These are phyloP conservation scores for Proteromonas lacertae DNA, from an alignment of 352 stramenopile species.

Conservation along the genomic window DNA sequence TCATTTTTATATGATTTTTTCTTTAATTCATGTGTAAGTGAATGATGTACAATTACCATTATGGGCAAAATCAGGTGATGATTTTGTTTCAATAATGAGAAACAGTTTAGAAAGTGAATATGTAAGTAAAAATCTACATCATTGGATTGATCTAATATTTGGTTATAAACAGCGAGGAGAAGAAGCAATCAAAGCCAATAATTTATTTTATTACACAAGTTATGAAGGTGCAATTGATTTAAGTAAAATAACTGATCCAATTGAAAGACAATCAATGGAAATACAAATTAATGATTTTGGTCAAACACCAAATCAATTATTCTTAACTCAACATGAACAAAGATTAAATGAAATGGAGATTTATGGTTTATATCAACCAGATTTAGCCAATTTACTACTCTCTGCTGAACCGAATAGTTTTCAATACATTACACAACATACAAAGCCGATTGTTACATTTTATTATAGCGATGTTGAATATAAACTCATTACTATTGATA, in stretches of 20 bases:
- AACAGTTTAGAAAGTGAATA: constrained; percentile 72
- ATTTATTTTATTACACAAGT: constrained; percentile 82
- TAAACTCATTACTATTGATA: too few species aligned
- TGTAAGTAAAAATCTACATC: constrained; percentile 54
- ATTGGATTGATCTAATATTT: too few species aligned
- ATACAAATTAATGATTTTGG: constrained; percentile 42
- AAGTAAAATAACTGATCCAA: constrained; percentile 28
- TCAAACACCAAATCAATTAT: constrained; percentile 14
- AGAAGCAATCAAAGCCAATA: constrained; percentile 54
- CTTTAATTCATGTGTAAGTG: constrained; percentile 27
- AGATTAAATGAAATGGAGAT: too few species aligned
- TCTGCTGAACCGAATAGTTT: too few species aligned
- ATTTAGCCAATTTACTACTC: too few species aligned
- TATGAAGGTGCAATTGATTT: constrained; percentile 67
- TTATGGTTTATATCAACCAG: too few species aligned
- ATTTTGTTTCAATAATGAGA: constrained; percentile 69
- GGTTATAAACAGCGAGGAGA: constrained; percentile 74
- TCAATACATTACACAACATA: too few species aligned
- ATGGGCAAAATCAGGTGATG: constrained; percentile 43
- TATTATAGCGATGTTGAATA: too few species aligned
- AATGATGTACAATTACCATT: constrained; percentile 64
- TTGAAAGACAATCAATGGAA: constrained; percentile 42
- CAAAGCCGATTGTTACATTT: too few species aligned
- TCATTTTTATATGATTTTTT: too few species aligned
- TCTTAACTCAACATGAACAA: constrained; percentile 9